Evolutionary conservation across 208 protist genomes (phyloP), one percentile per base, ranked within the genome.

Genomic region (Zelonia costaricensis): DNA sequence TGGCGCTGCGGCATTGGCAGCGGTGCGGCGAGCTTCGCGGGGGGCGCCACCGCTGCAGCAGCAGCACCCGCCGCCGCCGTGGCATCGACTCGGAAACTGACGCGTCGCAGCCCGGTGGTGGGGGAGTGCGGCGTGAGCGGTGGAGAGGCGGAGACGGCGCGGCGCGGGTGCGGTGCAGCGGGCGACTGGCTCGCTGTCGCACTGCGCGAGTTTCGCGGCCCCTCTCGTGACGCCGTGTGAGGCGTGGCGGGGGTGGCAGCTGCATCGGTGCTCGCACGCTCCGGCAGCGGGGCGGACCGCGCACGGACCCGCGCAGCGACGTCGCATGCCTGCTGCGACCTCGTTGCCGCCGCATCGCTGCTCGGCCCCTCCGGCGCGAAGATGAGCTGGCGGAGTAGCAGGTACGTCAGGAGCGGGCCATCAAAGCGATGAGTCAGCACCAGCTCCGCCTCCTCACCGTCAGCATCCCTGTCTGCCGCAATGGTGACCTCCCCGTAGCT

Each of bases 321-420:
- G 33, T 38, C 10, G 33, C 33, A 38, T 4, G 33, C 10, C 33
- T 10, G 33, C 4, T 38, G 33, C 33, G 33, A 13, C 33, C n/a
- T 15, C 42, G n/a, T 5, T 46, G 42, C 9, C 15, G 42, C 27
- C 16, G 54, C 39, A 30, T 46, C n/a, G 13, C 4, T 18, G 3
- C 33, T n/a, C 18, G 40, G 27, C 6, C 27, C 27, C n/a, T 36
- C 40, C 5, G 40, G 3, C 15, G 39, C 23, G 35, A 73, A 73
- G 43, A 66, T 66, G 20, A 66, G 58, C 35, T 73, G 66, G 13
- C 51, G 25, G 25, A 73, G 27, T 2, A 73, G 52, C 31, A 73
- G 47, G 44, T 73, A 73, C 7, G 57, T 48, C 27, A 73, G 6
- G 25, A 73, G 66, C 6, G 65, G 0, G 9, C 31, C 27, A 10